These are phyloP conservation scores for Dactylellina sp. DNA, from an alignment of 2,329 filamentous ascomycete genomes.

Conservation along the genomic window DNA sequence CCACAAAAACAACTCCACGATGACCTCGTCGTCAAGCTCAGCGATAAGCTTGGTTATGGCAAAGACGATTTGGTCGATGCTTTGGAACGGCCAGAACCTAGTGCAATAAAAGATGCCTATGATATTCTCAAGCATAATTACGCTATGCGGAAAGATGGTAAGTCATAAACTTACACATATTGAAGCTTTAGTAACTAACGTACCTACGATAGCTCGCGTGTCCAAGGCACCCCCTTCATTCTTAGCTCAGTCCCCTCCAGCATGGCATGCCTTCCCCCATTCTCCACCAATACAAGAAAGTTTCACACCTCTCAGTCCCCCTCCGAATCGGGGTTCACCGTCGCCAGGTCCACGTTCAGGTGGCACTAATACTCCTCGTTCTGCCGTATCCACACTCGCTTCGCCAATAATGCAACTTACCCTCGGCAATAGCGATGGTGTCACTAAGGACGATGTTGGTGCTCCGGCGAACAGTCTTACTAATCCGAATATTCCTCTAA, in stretches of 20 bases:
- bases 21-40: slow-evolving; percentile 92
- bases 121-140: slow-evolving; percentile 98
- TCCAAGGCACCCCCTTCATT: slow-evolving; percentile 69
- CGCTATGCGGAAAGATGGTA: slow-evolving; percentile 93
- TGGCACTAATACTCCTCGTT: slow-evolving; percentile 34
- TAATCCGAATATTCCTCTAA: slow-evolving; percentile 68
- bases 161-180: slow-evolving; percentile 65
- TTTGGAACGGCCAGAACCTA: slow-evolving; percentile 89
- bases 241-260: slow-evolving; percentile 70
- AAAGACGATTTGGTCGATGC: slow-evolving; percentile 96
- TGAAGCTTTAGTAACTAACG: neutral
- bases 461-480: slow-evolving; percentile 66
- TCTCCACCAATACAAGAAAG: slow-evolving; percentile 58
- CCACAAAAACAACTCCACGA: slow-evolving; percentile 91
- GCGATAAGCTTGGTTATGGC: slow-evolving; percentile 97
- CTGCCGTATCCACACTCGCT: slow-evolving; percentile 39
- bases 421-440: slow-evolving; percentile 31
- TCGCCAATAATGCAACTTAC: slow-evolving; percentile 50
- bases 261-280: slow-evolving; percentile 64
- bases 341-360: slow-evolving; percentile 45
- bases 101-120: slow-evolving; percentile 98
- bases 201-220: slow-evolving; percentile 67
- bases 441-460: slow-evolving; percentile 55
- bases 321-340: slow-evolving; percentile 30
- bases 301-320: slow-evolving; percentile 33